These are phyloP conservation scores for Mycena chlorophos DNA, from an alignment of 768 basidiomycete genomes.

Conservation along the genomic window DNA sequence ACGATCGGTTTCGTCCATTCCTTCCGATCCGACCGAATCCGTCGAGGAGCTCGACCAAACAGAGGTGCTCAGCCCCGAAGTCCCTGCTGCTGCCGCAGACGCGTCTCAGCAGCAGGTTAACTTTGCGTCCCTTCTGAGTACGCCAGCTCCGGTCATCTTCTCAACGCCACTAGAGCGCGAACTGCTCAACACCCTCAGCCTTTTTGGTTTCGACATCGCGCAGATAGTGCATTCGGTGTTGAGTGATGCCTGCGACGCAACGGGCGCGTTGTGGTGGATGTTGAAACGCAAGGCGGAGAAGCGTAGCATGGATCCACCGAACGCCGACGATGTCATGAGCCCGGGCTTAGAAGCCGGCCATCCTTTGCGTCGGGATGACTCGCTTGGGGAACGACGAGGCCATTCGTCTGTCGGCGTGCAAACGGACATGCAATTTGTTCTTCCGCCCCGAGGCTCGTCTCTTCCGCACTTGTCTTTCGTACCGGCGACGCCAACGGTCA, in stretches of 20 bases:
- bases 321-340: conserved; percentile 7
- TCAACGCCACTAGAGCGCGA: conserved; percentile 80
- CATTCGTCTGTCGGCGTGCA: conserved; percentile 44
- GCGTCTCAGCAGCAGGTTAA: conserved; percentile 35
- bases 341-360: conserved; percentile 7
- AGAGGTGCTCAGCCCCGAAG: conserved; percentile 38
- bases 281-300: conserved; percentile 77
- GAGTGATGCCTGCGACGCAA: conserved; percentile 88
- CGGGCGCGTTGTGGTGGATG: conserved; percentile 97
- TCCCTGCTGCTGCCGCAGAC: conserved; percentile 43
- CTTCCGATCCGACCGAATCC: conserved; percentile 63
- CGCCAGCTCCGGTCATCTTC: conserved; percentile 81
- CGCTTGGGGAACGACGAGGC: not conserved
- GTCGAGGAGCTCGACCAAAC: conserved; percentile 46
- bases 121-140: conserved; percentile 61
- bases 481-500: conserved; percentile 71
- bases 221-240: conserved; percentile 95
- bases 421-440: conserved; percentile 39
- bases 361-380: not conserved
- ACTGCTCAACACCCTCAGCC: conserved; percentile 71
- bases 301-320: conserved; percentile 42
- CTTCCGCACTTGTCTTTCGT: conserved; percentile 71
- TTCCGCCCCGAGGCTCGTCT: conserved; percentile 30
- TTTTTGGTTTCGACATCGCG: conserved; percentile 86
- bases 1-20: conserved; percentile 87